These are phyloP conservation scores for Trichoderma citrinoviride DNA, from an alignment of 2,329 filamentous ascomycete genomes.

Conservation along the genomic window DNA sequence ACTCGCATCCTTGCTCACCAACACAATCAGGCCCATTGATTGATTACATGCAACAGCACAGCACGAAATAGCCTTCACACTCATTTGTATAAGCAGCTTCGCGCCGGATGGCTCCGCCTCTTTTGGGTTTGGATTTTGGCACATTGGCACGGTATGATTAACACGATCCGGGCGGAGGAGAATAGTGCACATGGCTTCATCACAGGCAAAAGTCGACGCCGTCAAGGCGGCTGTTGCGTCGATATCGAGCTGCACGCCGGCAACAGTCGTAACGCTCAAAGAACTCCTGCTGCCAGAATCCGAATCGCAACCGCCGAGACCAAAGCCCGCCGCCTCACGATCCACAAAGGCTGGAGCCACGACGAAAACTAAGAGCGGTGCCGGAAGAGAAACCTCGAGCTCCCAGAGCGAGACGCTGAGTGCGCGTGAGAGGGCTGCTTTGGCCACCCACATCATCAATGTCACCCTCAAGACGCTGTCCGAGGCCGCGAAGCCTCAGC, in stretches of 20 bases:
- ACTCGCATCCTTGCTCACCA: background rate
- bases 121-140: conserved; percentile 26
- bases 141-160: conserved; percentile 37
- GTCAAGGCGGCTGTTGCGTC: conserved; percentile 55
- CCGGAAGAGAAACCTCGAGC: conserved; percentile 21
- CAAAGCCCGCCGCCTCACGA: conserved; percentile 30
- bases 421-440: conserved; percentile 56
- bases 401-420: conserved; percentile 31
- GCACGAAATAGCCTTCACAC: conserved; percentile 19
- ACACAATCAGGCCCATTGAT: background rate
- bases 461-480: conserved; percentile 64
- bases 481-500: conserved; percentile 58
- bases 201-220: conserved; percentile 45
- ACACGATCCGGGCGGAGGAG: conserved; percentile 23
- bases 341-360: conserved; percentile 30
- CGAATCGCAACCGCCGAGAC: conserved; percentile 29
- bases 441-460: conserved; percentile 74
- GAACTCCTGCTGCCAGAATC: conserved; percentile 43
- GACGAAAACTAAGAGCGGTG: conserved; percentile 29
- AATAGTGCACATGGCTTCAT: conserved; percentile 43
- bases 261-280: conserved; percentile 48
- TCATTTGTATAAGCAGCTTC: conserved; percentile 26
- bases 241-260: conserved; percentile 52
- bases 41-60: background rate
- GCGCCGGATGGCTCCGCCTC: conserved; percentile 27